Conservation (phyloP, 768 basidiomycete species). For the Tulasnella sp. region DNA sequence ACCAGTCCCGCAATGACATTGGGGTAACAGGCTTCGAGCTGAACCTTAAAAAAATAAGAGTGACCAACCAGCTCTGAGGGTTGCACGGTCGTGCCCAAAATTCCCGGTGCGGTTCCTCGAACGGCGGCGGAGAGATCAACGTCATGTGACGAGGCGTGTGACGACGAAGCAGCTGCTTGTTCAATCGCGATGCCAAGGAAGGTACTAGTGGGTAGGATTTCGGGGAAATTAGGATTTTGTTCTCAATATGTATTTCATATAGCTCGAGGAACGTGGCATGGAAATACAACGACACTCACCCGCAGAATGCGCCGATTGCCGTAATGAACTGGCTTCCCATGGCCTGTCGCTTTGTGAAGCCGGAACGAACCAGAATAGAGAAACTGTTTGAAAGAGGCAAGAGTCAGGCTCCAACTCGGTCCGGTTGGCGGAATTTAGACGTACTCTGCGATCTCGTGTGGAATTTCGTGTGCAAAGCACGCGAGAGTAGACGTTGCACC, state of each 20-base stretch:
- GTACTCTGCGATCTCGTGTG: slow-evolving; percentile 95
- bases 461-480: slow-evolving; percentile 92
- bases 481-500: slow-evolving; percentile 93
- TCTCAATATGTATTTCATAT: neutral
- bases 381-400: slow-evolving; percentile 1
- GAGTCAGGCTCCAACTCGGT: neutral
- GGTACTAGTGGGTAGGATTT: slow-evolving; percentile 35
- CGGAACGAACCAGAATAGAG: slow-evolving; percentile 44
- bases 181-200: slow-evolving; percentile 85
- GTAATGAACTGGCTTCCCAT: slow-evolving; percentile 92
- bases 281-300: slow-evolving; percentile 30
- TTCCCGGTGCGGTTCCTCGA: slow-evolving; percentile 62
- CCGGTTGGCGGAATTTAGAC: slow-evolving; percentile 53
- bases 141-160: slow-evolving; percentile 32
- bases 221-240: slow-evolving; percentile 19
- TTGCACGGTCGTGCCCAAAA: slow-evolving; percentile 76
- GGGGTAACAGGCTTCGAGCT: neutral
- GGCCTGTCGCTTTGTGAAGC: slow-evolving; percentile 83
- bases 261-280: slow-evolving; percentile 15
- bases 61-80: slow-evolving; percentile 68
- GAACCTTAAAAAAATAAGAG: slow-evolving; percentile 9
- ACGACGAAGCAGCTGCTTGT: slow-evolving; percentile 50
- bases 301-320: slow-evolving; percentile 73
- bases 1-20: slow-evolving; percentile 16
- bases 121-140: slow-evolving; percentile 69